Percentiles rank a stretch among this genome's conserved stretches.
Conservation (phyloP, 2,329 filamentous ascomycete species). For the Mycosphaerella sp. region DNA sequence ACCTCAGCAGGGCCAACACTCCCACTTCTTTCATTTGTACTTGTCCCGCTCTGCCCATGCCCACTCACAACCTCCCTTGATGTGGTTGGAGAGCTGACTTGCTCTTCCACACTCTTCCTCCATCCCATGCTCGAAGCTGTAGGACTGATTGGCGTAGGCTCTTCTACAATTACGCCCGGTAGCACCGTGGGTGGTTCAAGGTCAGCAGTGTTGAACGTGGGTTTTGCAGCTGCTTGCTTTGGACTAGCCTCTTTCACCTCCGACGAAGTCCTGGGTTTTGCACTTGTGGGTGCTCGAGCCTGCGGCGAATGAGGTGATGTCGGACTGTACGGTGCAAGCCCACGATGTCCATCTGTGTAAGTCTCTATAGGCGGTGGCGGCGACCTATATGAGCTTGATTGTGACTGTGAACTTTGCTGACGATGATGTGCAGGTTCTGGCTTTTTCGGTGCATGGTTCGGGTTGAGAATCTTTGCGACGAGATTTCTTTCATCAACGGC, state of each 20-base stretch:
- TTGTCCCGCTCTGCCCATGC: too few relatives aligned
- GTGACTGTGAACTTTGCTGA: slow-evolving; percentile 1
- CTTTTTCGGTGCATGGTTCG: slow-evolving; percentile 22
- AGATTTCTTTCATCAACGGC: slow-evolving; percentile 32
- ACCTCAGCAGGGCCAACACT: too few relatives aligned
- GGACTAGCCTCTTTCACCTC: slow-evolving; percentile 11
- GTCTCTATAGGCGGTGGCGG: slow-evolving; percentile 6
- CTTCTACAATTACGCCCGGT: slow-evolving; percentile 22
- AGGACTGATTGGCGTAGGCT: slow-evolving; percentile 23
- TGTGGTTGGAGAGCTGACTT: not conserved
- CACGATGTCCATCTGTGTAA: slow-evolving; percentile 36
- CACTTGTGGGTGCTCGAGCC: not conserved
- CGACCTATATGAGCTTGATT: not conserved
- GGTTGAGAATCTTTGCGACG: slow-evolving; percentile 28
- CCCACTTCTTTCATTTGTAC: too few relatives aligned
- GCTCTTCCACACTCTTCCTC: slow-evolving; percentile 33
- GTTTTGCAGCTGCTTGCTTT: slow-evolving; percentile 12
- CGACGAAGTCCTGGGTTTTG: slow-evolving; percentile 10
- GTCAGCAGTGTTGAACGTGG: slow-evolving; percentile 18
- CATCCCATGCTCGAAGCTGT: slow-evolving; percentile 26
- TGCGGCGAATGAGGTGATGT: slow-evolving; percentile 1
- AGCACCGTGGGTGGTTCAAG: slow-evolving; percentile 18
- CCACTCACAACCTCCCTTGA: too few relatives aligned
- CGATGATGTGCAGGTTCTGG: slow-evolving; percentile 23
- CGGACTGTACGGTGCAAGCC: slow-evolving; percentile 29